Percentiles rank a stretch among this genome's conserved stretches.
These are phyloP conservation scores for Dioszegia crocea DNA, from an alignment of 768 basidiomycete species.

Conservation along the genomic window DNA sequence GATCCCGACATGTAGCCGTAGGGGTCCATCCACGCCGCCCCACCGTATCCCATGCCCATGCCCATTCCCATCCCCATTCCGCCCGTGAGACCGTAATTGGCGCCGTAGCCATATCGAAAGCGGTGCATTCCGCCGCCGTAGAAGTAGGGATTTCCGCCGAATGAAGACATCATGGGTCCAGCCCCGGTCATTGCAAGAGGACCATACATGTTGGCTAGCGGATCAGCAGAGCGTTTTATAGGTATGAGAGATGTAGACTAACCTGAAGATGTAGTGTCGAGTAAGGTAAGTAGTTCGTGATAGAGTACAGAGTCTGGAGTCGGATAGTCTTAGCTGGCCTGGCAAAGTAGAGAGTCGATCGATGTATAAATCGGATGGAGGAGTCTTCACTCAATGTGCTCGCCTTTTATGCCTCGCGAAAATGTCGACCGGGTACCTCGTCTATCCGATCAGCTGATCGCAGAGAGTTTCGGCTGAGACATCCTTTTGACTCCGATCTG, in stretches of 20 bases:
- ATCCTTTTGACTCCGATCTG: slow-evolving; percentile 1
- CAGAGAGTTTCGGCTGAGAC: not conserved
- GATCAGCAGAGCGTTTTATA: not conserved
- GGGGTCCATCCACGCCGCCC: slow-evolving; percentile 20
- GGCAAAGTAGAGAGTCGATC: no score
- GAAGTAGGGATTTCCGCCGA: slow-evolving; percentile 10
- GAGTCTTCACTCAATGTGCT: no score
- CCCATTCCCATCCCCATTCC: not conserved
- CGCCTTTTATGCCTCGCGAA: not conserved
- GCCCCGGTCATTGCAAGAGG: slow-evolving; percentile 5
- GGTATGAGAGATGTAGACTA: no score
- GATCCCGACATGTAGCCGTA: not conserved
- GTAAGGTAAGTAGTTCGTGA: no score
- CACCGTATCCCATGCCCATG: slow-evolving; percentile 3
- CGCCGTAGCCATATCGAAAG: slow-evolving; percentile 32
- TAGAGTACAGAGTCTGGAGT: no score
- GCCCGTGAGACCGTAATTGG: slow-evolving; percentile 33
- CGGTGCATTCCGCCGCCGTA: slow-evolving; percentile 30
- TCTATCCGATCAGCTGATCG: not conserved
- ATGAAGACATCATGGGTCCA: slow-evolving; percentile 14
- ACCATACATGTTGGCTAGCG: not conserved
- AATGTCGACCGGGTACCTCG: not conserved
- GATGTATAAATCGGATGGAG: no score
- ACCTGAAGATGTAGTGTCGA: no score
- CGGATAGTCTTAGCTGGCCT: no score